Percentiles rank a stretch among this genome's conserved stretches.
phyloP scores from a whole-genome alignment of 306 rosid species.

The Castanea crenata region DNA sequence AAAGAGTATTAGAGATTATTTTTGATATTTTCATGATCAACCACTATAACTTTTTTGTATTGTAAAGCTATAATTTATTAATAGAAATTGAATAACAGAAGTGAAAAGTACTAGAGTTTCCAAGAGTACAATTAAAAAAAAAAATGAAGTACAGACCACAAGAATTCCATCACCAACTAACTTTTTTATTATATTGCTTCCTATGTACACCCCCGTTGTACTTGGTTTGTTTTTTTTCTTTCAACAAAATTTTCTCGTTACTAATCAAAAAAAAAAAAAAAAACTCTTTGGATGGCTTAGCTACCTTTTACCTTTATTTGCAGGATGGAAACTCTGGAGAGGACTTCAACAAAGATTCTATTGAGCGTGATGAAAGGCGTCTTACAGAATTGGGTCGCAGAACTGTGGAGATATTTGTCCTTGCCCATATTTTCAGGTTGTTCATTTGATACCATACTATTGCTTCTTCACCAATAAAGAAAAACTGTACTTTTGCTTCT shows the following conservation, averaged over 20 bases:
- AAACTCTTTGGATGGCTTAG: conserved; percentile 16
- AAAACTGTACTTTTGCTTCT: not conserved
- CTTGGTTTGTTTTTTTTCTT: too few relatives aligned
- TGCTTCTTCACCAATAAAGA: too few relatives aligned
- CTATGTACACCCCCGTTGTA: too few relatives aligned
- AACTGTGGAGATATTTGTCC: conserved; percentile 98
- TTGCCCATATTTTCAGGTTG: conserved; percentile 92
- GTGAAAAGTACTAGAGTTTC: not conserved
- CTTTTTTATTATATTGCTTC: too few relatives aligned
- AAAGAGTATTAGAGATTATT: not conserved
- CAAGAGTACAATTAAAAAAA: not conserved
- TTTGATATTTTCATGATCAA: not conserved
- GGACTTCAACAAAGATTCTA: conserved; percentile 91
- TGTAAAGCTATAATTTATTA: not conserved
- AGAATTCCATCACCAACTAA: not conserved
- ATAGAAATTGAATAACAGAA: not conserved
- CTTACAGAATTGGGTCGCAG: conserved; percentile 97
- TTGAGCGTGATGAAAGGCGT: conserved; percentile 93
- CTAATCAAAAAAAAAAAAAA: not conserved
- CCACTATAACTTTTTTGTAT: not conserved
- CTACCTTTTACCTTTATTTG: conserved; percentile 12
- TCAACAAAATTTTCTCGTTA: too few relatives aligned
- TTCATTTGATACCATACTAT: not conserved
- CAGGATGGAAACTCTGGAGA: conserved; percentile 97
- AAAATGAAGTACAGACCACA: not conserved